These are phyloP conservation scores for Cucumis melo DNA, from an alignment of 306 rosid genomes.

Conservation along the genomic window DNA sequence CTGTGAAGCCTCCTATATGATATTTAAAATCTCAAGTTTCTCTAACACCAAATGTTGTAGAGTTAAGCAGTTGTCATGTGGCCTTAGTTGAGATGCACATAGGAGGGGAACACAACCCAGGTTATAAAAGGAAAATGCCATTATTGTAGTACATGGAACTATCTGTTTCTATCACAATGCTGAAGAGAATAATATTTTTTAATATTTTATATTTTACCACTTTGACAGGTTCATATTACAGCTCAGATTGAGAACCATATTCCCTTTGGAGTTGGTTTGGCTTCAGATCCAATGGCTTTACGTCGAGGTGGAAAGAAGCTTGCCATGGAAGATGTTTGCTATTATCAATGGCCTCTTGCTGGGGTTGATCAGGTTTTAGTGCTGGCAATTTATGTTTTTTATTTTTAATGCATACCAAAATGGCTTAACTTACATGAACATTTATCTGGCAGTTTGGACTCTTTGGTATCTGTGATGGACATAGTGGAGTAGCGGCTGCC, in stretches of 20 bases:
- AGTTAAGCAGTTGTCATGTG: background rate
- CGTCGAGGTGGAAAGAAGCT: slow-evolving; percentile 86
- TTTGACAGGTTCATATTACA: slow-evolving; percentile 61
- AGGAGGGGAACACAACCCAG: background rate
- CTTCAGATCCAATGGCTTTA: slow-evolving; percentile 93
- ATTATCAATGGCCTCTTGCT: slow-evolving; percentile 85
- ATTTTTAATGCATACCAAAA: slow-evolving; percentile 6
- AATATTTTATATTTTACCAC: background rate
- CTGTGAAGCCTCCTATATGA: background rate
- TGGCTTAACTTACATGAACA: slow-evolving; percentile 19
- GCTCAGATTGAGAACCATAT: slow-evolving; percentile 39
- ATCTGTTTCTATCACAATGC: background rate
- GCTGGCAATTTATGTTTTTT: slow-evolving; percentile 6
- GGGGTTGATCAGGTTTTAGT: slow-evolving; percentile 73
- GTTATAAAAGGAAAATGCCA: background rate
- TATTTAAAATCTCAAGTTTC: background rate
- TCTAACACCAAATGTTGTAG: background rate
- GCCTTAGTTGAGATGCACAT: background rate
- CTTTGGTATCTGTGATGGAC: slow-evolving; percentile 90
- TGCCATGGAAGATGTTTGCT: slow-evolving; percentile 97
- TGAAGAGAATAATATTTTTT: background rate
- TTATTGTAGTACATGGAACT: background rate
- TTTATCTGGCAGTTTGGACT: slow-evolving; percentile 75
- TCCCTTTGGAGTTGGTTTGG: slow-evolving; percentile 84
- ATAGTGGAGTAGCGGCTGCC: slow-evolving; percentile 88